Evolutionary conservation across 768 basidiomycete species (phyloP).

Genomic region (Antrodiella citrinella): DNA sequence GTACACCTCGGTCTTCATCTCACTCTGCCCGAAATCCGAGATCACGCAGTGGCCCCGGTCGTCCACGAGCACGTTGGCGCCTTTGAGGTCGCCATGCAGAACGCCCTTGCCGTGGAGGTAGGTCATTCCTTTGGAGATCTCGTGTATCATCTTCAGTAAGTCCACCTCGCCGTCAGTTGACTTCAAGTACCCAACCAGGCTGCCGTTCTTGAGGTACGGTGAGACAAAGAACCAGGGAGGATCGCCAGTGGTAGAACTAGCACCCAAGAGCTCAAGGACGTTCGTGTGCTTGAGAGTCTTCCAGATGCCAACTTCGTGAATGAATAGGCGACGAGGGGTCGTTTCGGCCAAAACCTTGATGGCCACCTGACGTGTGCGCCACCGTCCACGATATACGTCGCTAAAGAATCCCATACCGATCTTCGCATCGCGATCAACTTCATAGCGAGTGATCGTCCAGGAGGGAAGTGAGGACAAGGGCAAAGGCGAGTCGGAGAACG

Average conservation of each 20-base stretch:
- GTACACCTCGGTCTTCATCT: constrained; percentile 67
- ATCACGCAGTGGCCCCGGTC: constrained; percentile 61
- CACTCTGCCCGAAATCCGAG: constrained; percentile 78
- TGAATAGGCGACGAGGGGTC: constrained; percentile 55
- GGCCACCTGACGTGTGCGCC: constrained; percentile 58
- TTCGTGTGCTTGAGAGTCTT: constrained; percentile 57
- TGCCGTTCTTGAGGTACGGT: constrained; percentile 62
- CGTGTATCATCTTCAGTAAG: constrained; percentile 53
- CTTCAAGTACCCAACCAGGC: constrained; percentile 51
- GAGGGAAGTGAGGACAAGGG: constrained; percentile 36
- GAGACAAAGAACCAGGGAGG: constrained; percentile 39
- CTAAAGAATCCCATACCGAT: constrained; percentile 74
- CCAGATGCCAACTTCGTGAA: constrained; percentile 69
- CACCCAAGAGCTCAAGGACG: constrained; percentile 69
- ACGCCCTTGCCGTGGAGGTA: constrained; percentile 66
- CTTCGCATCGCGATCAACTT: constrained; percentile 61
- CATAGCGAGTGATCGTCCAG: constrained; percentile 80
- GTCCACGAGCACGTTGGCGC: constrained; percentile 70
- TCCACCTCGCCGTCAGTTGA: constrained; percentile 30
- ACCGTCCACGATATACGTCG: constrained; percentile 69
- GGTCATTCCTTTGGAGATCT: constrained; percentile 75
- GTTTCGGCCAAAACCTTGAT: constrained; percentile 64
- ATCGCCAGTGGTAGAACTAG: constrained; percentile 62
- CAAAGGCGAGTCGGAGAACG: background rate
- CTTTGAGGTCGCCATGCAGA: constrained; percentile 79